Percentiles rank a stretch among this genome's conserved stretches.
Evolutionary conservation across 1,139 yeast species (phyloP).

Genomic region (Pneumocystis sp.): DNA sequence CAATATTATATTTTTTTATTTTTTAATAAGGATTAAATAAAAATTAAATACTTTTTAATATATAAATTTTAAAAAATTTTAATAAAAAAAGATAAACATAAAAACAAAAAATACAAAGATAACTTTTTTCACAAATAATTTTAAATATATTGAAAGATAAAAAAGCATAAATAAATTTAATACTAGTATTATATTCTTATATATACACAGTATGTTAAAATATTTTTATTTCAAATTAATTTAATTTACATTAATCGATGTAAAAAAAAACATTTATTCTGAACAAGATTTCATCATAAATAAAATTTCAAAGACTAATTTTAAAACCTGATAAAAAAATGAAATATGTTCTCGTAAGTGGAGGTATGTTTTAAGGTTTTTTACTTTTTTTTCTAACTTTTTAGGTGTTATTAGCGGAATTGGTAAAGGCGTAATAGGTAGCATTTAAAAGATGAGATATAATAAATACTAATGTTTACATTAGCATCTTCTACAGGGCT

Average conservation of each 20-base stretch:
- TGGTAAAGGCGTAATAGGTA: constrained; percentile 79
- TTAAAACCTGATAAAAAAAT: constrained; percentile 25
- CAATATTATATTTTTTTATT: too few species aligned
- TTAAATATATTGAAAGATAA: too few species aligned
- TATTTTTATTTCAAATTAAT: too few species aligned
- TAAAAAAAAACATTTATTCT: background rate
- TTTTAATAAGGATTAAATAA: too few species aligned
- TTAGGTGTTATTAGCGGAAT: constrained; percentile 97
- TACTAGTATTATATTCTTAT: too few species aligned
- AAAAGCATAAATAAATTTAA: too few species aligned
- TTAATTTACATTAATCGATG: background rate
- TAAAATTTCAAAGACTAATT: background rate
- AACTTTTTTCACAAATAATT: too few species aligned
- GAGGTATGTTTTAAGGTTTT: constrained; percentile 36
- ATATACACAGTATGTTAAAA: too few species aligned
- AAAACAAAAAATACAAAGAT: too few species aligned
- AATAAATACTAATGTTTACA: constrained; percentile 1
- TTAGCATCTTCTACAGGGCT: constrained; percentile 89
- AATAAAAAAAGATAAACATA: too few species aligned
- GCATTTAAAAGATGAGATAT: background rate
- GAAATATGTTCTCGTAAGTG: constrained; percentile 99
- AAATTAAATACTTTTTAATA: too few species aligned
- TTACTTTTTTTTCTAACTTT: constrained; percentile 32
- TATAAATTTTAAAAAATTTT: too few species aligned
- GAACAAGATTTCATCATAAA: background rate